phyloP scores from a whole-genome alignment of 495 filamentous ascomycete genomes.

The Penicillium antarcticum region DNA sequence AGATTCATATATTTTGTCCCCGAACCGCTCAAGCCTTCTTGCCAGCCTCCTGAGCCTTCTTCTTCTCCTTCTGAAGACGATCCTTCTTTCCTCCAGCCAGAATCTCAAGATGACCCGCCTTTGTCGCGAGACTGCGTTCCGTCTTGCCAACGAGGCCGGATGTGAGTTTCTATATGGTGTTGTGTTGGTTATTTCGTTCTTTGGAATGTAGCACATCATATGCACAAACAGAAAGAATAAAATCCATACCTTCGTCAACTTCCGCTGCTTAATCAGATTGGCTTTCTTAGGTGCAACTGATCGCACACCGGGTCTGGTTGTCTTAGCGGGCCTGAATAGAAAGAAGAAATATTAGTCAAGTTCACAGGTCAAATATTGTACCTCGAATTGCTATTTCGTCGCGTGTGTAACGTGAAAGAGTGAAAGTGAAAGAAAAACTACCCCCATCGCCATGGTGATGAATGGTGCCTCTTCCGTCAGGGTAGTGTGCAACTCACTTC shows the following conservation, averaged over 20 bases:
- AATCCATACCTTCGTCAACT: slow-evolving; percentile 56
- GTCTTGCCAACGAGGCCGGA: slow-evolving; percentile 61
- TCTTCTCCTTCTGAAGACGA: slow-evolving; percentile 22
- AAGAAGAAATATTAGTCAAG: neutral
- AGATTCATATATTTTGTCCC: neutral
- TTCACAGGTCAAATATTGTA: neutral
- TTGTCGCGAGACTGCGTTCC: slow-evolving; percentile 62
- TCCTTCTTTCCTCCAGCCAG: slow-evolving; percentile 64
- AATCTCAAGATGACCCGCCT: slow-evolving; percentile 72
- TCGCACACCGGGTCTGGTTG: slow-evolving; percentile 53
- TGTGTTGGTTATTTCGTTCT: neutral
- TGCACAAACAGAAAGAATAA: neutral
- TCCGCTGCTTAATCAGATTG: slow-evolving; percentile 53
- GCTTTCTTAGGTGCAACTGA: slow-evolving; percentile 70
- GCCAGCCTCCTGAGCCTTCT: slow-evolving; percentile 2
- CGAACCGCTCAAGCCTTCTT: neutral
- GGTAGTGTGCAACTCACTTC: slow-evolving; percentile 1
- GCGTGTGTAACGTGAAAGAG: too few species aligned
- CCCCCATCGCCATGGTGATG: too few species aligned
- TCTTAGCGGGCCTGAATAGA: slow-evolving; percentile 12
- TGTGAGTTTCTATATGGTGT: slow-evolving; percentile 54
- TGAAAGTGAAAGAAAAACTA: too few species aligned
- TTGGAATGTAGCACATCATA: neutral
- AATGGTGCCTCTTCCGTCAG: neutral
- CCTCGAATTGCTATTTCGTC: too few species aligned